These are phyloP conservation scores for Musa itinerans DNA, from an alignment of 176 grass and related monocot species.

Conservation along the genomic window DNA sequence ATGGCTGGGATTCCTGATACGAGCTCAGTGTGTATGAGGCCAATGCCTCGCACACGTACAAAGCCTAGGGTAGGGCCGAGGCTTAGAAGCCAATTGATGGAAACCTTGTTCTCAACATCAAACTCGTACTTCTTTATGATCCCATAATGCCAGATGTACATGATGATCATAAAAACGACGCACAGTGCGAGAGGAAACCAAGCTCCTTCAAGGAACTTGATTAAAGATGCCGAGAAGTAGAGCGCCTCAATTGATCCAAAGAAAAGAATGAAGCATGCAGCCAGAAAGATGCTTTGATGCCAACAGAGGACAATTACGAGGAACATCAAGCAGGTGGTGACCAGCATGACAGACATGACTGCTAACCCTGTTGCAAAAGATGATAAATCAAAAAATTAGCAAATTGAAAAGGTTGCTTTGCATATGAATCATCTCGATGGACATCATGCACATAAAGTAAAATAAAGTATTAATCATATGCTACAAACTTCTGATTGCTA, in stretches of 20 bases:
- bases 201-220: conserved; percentile 80
- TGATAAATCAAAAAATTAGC: not conserved
- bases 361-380: conserved; percentile 49
- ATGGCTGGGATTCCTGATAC: conserved; percentile 86
- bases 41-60: conserved; percentile 74
- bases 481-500: too few relatives aligned
- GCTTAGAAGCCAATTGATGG: conserved; percentile 72
- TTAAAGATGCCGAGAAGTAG: conserved; percentile 73
- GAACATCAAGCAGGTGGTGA: conserved; percentile 92
- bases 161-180: conserved; percentile 58
- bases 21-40: conserved; percentile 81
- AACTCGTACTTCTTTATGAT: conserved; percentile 70
- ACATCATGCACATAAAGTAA: not conserved
- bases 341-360: conserved; percentile 85
- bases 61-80: conserved; percentile 81
- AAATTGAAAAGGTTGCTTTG: not conserved
- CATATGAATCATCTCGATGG: not conserved
- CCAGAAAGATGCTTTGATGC: conserved; percentile 56
- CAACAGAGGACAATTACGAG: conserved; percentile 82
- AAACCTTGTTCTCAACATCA: conserved; percentile 88
- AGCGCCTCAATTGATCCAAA: conserved; percentile 70
- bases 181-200: conserved; percentile 77
- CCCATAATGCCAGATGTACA: conserved; percentile 93
- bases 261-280: conserved; percentile 59
- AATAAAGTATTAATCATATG: too few relatives aligned